phyloP scores from a whole-genome alignment of 2,329 filamentous ascomycete genomes.

The Botrytis paeoniae region DNA sequence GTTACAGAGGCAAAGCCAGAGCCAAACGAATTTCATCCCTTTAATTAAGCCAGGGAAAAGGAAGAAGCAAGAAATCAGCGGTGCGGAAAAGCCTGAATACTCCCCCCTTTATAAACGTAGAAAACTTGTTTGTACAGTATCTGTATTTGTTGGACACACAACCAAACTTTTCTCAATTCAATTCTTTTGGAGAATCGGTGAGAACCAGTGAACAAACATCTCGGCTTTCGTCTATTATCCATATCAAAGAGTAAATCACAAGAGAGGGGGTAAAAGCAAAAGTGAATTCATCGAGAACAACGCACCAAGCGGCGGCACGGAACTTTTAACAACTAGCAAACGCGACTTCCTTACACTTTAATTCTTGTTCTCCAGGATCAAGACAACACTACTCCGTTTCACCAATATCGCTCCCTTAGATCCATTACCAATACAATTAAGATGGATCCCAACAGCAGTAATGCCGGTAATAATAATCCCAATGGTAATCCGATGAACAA shows the following conservation, averaged over 20 bases:
- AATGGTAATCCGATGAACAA: slow-evolving; percentile 30
- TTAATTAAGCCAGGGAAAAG: slow-evolving; percentile 12
- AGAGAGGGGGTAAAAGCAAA: background rate
- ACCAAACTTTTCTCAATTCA: background rate
- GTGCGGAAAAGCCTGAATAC: background rate
- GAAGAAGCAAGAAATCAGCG: slow-evolving; percentile 9
- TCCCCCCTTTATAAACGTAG: slow-evolving; percentile 7
- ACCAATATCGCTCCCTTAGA: slow-evolving; percentile 1
- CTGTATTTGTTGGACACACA: background rate
- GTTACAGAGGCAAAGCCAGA: slow-evolving; percentile 1
- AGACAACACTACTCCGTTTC: slow-evolving; percentile 11
- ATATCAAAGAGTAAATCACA: background rate
- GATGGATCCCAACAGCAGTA: slow-evolving; percentile 21
- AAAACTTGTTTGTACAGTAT: background rate
- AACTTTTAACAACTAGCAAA: slow-evolving; percentile 3
- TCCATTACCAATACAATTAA: slow-evolving; percentile 5
- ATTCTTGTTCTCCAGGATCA: slow-evolving; percentile 8
- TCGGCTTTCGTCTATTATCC: background rate
- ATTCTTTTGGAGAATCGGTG: background rate
- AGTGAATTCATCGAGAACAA: slow-evolving; percentile 13
- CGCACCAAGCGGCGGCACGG: slow-evolving; percentile 2
- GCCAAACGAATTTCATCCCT: slow-evolving; percentile 19
- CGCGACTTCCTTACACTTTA: slow-evolving; percentile 2
- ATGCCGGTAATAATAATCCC: slow-evolving; percentile 18
- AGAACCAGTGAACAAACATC: background rate